Percentiles rank a stretch among this genome's conserved stretches.
These are phyloP conservation scores for Beauveria medogensis DNA, from an alignment of 2,329 filamentous ascomycete species.

Conservation along the genomic window DNA sequence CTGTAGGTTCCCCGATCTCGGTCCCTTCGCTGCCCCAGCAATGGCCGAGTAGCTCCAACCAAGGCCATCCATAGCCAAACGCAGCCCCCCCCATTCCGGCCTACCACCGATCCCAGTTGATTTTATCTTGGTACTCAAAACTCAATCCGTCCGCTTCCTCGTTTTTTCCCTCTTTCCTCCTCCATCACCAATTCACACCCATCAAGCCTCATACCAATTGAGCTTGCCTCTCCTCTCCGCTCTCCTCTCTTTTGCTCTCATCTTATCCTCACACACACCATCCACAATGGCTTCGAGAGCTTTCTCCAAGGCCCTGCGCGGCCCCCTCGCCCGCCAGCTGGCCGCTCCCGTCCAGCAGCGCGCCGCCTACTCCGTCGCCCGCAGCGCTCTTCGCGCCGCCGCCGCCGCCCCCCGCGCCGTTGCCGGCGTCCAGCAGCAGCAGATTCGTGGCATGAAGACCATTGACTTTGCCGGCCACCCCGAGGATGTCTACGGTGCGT, in stretches of 20 bases:
- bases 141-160: slow-evolving; percentile 4
- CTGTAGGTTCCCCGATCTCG: slow-evolving; percentile 5
- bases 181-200: not conserved
- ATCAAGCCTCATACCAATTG: slow-evolving; percentile 9
- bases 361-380: slow-evolving; percentile 53
- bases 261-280: slow-evolving; percentile 17
- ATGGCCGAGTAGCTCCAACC: not conserved
- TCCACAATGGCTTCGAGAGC: slow-evolving; percentile 68
- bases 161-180: slow-evolving; percentile 8
- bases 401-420: slow-evolving; percentile 45
- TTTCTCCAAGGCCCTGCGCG: slow-evolving; percentile 60
- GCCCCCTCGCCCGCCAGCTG: slow-evolving; percentile 56
- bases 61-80: not conserved
- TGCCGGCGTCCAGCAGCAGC: slow-evolving; percentile 51
- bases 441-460: slow-evolving; percentile 88
- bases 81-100: slow-evolving; percentile 2
- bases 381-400: slow-evolving; percentile 47
- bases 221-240: slow-evolving; percentile 3
- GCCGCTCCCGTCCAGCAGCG: slow-evolving; percentile 53
- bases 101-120: slow-evolving; percentile 7
- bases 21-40: slow-evolving; percentile 7
- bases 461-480: slow-evolving; percentile 96
- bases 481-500: slow-evolving; percentile 86
- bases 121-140: slow-evolving; percentile 7
- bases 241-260: slow-evolving; percentile 9